Evolutionary conservation across 2,329 filamentous ascomycete genomes (phyloP), one percentile per base, ranked within the genome.

Genomic region (Diaporthe longicolla): DNA sequence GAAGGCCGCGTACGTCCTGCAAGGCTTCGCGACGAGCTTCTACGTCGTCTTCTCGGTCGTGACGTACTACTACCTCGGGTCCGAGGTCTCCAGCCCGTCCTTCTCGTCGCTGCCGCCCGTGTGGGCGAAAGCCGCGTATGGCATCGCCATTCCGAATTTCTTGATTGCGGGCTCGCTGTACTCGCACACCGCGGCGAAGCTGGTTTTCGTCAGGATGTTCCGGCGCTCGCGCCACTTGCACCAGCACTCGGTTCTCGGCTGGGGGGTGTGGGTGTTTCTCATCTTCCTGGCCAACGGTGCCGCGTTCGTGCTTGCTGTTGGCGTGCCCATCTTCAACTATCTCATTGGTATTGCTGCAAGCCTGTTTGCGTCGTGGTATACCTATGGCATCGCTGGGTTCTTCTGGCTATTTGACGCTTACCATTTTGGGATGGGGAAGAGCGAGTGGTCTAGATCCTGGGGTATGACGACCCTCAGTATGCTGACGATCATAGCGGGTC

Each of bases 311-410:
- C 79, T 85, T 24, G 82, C 84, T 9, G 84, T 87, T 1, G 86
- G 87, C 4, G 86, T 89, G 37, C 88, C 88, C 1, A 86, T 88
- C 29, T 89, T 89, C 80, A 87, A 86, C 74, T 88, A 89, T 72
- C 79, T 89, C 15, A 84, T 89, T 37, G 87, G 87, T 3, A 86
- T 89, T 58, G 82, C 85, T 26, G 85, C 87, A 0, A 84, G 83
- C 7, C 79, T 89, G 11, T 89, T 89, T 74, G 87, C 87, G 1
- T 83, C 85, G 1, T 89, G 87, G 87, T 89, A 87, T 74, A 89
- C 86, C 3, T 89, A 87, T 75, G 87, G 87, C 1, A 82, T 88
- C 55, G 86, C 86, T 1, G 87, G 87, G 6, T 85, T 84, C 13
- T 88, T 89, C 75, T 89, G 87, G 87, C 79, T 89, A 19, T 84